Evolutionary conservation across 805 yeast genomes (phyloP), one percentile per base, ranked within the genome.

Genomic region (Metschnikowia hibisci): DNA sequence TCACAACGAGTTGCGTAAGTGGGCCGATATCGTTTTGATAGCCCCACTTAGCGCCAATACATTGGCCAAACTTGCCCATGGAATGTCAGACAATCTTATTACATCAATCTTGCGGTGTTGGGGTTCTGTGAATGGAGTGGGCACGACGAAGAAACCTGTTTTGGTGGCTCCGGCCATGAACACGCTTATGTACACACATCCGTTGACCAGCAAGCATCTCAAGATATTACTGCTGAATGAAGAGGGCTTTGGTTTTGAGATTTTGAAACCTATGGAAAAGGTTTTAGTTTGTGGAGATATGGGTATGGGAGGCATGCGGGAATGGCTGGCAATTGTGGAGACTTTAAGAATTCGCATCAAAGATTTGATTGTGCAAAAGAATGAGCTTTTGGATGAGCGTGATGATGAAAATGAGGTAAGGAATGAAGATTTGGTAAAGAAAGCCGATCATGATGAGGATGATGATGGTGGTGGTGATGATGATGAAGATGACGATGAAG

Each of bases 281-380:
- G 73, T 71, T 1, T 60, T 71, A 47, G 69, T 71, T 6, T 71
- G 76, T 56, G 76, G 76, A 5, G 76, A 71, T 48, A 71, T 71
- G 36, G 76, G 76, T 1, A 70, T 71, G 75, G 76, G 76, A 4
- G 76, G 76, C 6, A 71, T 71, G 76, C 55, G 75, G 40, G 76
- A 71, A 55, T 71, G 76, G 76, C 58, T 53, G 46, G 76, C 71
- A 27, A 56, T 70, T 20, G 76, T 71, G 18, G 75, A 71, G 45
- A 68, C 66, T 13, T 52, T 71, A 40, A 58, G 73, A 41, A 60
- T 69, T 33, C 60, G 63, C 41, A 63, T 69, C 35, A 54, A 48
- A 34, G 43, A 51, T 4, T 48, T 69, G 30, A 59, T 61, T 38
- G 58, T 56, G 3, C 67, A 62, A 40, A 49, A 56, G 31, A 42